phyloP scores from a whole-genome alignment of 2,329 filamentous ascomycete genomes.

The Cladorrhinum sp. region DNA sequence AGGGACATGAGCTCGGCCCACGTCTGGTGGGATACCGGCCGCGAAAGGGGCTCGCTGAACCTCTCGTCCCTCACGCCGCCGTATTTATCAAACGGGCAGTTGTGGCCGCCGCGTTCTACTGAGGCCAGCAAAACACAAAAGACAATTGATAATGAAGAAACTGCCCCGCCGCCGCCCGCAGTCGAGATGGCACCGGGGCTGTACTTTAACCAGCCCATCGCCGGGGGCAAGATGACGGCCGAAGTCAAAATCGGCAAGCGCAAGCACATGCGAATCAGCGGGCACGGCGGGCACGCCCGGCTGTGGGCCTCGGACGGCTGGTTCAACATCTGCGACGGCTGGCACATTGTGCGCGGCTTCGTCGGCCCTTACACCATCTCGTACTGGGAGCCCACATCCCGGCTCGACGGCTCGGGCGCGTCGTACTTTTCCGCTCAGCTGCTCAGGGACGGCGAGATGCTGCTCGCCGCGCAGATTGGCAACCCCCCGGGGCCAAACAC shows the following conservation, averaged over 20 bases:
- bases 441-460: constrained; percentile 1
- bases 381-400: constrained; percentile 6
- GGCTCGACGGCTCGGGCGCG: constrained; percentile 6
- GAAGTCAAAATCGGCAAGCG: constrained; percentile 26
- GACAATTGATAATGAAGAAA: neutral
- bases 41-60: constrained; percentile 2
- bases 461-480: neutral
- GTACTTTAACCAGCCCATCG: constrained; percentile 14
- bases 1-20: constrained; percentile 5
- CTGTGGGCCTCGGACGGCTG: constrained; percentile 14
- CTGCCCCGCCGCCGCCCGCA: neutral
- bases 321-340: constrained; percentile 13
- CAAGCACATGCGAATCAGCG: constrained; percentile 4
- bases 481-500: neutral
- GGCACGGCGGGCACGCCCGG: constrained; percentile 10
- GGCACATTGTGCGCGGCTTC: neutral
- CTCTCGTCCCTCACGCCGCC: constrained; percentile 13
- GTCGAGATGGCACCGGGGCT: constrained; percentile 13
- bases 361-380: constrained; percentile 7
- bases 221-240: constrained; percentile 5
- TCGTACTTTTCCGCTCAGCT: constrained; percentile 3
- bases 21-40: constrained; percentile 5
- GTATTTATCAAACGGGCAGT: constrained; percentile 9
- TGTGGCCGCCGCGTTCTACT: neutral
- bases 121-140: neutral